Evolutionary conservation across 202 grass and related monocot genomes (phyloP).

Genomic region (Eragrostis tef): DNA sequence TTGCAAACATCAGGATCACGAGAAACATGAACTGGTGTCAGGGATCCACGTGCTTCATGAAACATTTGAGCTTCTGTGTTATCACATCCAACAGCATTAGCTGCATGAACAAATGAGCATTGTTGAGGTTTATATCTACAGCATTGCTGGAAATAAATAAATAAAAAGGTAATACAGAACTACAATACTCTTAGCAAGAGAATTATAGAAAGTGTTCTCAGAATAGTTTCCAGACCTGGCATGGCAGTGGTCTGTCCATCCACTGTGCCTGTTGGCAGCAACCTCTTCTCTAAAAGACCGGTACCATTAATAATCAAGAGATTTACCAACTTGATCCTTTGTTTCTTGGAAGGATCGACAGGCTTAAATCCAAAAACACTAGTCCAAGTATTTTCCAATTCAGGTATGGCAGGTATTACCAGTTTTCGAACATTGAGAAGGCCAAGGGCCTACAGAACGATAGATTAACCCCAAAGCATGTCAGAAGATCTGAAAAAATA

Average conservation of each 20-base stretch:
- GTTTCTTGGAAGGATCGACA: constrained; percentile 60
- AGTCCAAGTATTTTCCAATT: constrained; percentile 86
- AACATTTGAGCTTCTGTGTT: constrained; percentile 39
- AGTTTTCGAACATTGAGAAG: constrained; percentile 70
- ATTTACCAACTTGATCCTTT: constrained; percentile 68
- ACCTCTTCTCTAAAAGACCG: constrained; percentile 74
- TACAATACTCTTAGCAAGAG: constrained; percentile 12
- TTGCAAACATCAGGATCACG: constrained; percentile 38
- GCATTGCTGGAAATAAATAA: not conserved
- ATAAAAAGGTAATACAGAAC: constrained; percentile 1
- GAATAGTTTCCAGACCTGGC: constrained; percentile 50
- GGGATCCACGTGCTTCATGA: constrained; percentile 44
- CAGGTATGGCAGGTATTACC: constrained; percentile 70
- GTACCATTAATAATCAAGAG: constrained; percentile 82
- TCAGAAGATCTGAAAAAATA: constrained; percentile 29
- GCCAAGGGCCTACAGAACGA: constrained; percentile 58
- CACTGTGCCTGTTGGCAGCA: constrained; percentile 51
- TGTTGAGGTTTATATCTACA: constrained; percentile 25
- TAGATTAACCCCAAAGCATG: constrained; percentile 47
- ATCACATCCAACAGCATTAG: constrained; percentile 46
- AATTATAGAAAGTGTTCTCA: constrained; percentile 31
- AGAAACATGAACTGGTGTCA: constrained; percentile 46
- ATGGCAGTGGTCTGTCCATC: constrained; percentile 44
- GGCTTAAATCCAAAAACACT: constrained; percentile 80
- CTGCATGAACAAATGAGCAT: constrained; percentile 44